Percentiles rank a stretch among this genome's conserved stretches.
Conservation (phyloP, 352 stramenopile genomes). For the Globisporangium spinosum region DNA sequence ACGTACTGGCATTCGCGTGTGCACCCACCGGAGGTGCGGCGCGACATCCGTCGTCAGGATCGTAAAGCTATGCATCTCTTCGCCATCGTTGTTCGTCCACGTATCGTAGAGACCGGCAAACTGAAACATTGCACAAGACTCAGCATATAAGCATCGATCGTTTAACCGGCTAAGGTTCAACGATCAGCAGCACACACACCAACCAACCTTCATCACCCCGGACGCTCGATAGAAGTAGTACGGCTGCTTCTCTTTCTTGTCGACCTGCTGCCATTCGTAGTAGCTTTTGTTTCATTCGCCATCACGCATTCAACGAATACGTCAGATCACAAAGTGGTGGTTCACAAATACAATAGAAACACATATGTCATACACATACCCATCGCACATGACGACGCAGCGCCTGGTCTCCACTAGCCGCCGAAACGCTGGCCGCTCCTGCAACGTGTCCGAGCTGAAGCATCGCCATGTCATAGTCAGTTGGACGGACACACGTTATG, state of each 20-base stretch:
- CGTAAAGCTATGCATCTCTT: slow-evolving; percentile 77
- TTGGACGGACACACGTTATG: not conserved
- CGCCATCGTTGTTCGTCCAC: slow-evolving; percentile 64
- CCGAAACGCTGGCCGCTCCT: slow-evolving; percentile 68
- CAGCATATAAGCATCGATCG: not conserved
- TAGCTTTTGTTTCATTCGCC: slow-evolving; percentile 36
- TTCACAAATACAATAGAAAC: not conserved
- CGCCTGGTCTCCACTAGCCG: slow-evolving; percentile 66
- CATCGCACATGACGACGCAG: slow-evolving; percentile 84
- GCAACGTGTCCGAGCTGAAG: slow-evolving; percentile 60
- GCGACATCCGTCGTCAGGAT: slow-evolving; percentile 82
- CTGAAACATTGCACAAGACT: slow-evolving; percentile 19
- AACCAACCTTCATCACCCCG: slow-evolving; percentile 45
- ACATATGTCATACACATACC: slow-evolving; percentile 23
- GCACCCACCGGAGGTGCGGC: slow-evolving; percentile 72
- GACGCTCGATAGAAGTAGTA: slow-evolving; percentile 79
- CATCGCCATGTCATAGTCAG: too few relatives aligned
- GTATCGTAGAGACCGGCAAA: slow-evolving; percentile 86
- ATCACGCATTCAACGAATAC: not conserved
- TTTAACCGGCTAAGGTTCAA: not conserved
- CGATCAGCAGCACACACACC: not conserved
- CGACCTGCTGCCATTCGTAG: slow-evolving; percentile 89
- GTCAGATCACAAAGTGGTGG: not conserved
- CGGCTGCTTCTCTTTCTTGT: slow-evolving; percentile 86
- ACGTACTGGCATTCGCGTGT: slow-evolving; percentile 81